phyloP scores from a whole-genome alignment of 1,284 basidiomycete species.

The Mycena sp. region DNA sequence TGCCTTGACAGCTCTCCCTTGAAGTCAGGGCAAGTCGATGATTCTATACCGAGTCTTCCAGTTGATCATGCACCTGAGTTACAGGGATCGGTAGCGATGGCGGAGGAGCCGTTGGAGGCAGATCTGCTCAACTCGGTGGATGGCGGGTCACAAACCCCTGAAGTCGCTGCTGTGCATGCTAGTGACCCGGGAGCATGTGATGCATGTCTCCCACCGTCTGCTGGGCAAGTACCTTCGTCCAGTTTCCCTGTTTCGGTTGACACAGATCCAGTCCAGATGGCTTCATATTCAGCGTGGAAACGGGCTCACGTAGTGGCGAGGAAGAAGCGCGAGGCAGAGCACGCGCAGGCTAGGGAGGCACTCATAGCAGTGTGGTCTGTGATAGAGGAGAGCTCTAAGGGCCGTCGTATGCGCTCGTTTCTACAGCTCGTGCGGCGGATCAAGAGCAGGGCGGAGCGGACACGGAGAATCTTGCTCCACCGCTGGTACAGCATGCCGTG shows the following conservation, averaged over 20 bases:
- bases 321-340: not conserved
- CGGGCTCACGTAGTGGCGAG: not conserved
- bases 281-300: not conserved
- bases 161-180: too few species aligned
- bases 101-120: not conserved
- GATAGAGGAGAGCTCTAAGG: not conserved
- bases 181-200: too few species aligned
- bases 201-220: constrained; percentile 4
- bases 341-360: not conserved
- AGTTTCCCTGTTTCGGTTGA: not conserved
- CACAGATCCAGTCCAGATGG: not conserved
- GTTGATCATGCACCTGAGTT: constrained; percentile 4
- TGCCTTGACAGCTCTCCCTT: too few species aligned
- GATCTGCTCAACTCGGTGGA: constrained; percentile 1
- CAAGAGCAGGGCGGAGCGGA: not conserved
- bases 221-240: constrained; percentile 1
- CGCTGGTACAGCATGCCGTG: constrained; percentile 5
- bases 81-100: not conserved
- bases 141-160: constrained; percentile 4
- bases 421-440: not conserved
- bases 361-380: not conserved
- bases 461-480: not conserved
- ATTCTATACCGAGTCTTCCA: not conserved
- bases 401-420: not conserved
- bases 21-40: too few species aligned